Evolutionary conservation across 441 rosid genomes (phyloP).

Genomic region (Dalechampia spathulata): DNA sequence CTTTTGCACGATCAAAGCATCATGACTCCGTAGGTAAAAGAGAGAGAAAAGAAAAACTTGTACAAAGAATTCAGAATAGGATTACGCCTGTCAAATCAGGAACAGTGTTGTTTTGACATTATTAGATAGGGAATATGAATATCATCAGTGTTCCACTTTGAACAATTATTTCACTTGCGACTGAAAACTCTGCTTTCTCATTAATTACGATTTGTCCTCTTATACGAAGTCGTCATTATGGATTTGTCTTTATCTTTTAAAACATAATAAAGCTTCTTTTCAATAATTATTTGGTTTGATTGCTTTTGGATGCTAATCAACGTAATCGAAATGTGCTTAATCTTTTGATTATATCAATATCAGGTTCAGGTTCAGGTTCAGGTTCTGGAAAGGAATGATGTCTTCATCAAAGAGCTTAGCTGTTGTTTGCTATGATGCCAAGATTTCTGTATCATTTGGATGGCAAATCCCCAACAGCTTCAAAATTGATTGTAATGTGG

Average conservation of each 20-base stretch:
- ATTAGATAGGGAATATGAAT: neutral
- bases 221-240: too few relatives aligned
- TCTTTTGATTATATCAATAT: too few relatives aligned
- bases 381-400: conserved; percentile 14
- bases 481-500: conserved; percentile 18
- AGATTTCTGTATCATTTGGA: conserved; percentile 26
- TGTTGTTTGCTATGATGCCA: conserved; percentile 31
- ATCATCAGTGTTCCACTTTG: neutral
- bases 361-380: too few relatives aligned
- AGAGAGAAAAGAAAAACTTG: too few relatives aligned
- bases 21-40: neutral
- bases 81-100: neutral
- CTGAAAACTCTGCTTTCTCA: neutral
- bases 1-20: neutral
- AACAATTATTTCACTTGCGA: neutral
- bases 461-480: conserved; percentile 20
- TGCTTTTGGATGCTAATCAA: too few relatives aligned
- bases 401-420: conserved; percentile 34
- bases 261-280: too few relatives aligned
- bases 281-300: too few relatives aligned
- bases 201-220: too few relatives aligned
- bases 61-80: neutral
- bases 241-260: too few relatives aligned
- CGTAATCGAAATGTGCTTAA: too few relatives aligned
- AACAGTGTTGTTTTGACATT: neutral